These are phyloP conservation scores for Herpetomonas muscarum DNA, from an alignment of 208 protist genomes.

Conservation along the genomic window DNA sequence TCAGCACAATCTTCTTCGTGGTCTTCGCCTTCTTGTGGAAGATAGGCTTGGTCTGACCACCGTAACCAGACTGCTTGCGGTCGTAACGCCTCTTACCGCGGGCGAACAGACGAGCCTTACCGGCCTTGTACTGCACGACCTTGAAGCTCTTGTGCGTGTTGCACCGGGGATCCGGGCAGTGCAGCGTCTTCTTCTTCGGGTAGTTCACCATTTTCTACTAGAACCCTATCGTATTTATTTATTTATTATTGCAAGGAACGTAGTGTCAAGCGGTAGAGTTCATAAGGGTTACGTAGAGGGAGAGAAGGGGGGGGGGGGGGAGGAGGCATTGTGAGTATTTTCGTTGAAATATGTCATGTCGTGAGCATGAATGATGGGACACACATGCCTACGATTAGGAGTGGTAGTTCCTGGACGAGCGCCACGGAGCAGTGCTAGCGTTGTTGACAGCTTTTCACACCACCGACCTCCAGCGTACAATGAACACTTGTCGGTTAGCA, in stretches of 20 bases:
- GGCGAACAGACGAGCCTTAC: slow-evolving; percentile 96
- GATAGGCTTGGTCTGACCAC: slow-evolving; percentile 99
- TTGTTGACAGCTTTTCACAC: no score
- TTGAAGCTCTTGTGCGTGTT: slow-evolving; percentile 96
- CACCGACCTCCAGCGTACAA: no score
- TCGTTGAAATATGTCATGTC: no score
- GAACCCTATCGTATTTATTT: no score
- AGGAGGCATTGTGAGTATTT: no score
- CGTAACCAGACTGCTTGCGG: slow-evolving; percentile 99
- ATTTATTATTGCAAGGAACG: no score
- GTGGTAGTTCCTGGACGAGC: no score
- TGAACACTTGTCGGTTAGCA: no score
- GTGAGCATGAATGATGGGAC: no score
- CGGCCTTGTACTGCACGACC: slow-evolving; percentile 99
- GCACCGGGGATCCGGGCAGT: slow-evolving; percentile 66
- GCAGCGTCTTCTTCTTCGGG: slow-evolving; percentile 76
- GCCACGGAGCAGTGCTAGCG: no score
- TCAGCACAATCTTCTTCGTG: slow-evolving; percentile 99
- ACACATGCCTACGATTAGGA: no score
- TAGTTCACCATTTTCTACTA: slow-evolving; percentile 92
- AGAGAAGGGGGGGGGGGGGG: neutral
- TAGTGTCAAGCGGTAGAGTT: neutral
- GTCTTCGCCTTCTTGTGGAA: slow-evolving; percentile 99
- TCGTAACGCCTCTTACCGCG: slow-evolving; percentile 99
- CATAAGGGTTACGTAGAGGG: neutral